Conservation (phyloP, 257 asterid species). For the Mentha longifolia region DNA sequence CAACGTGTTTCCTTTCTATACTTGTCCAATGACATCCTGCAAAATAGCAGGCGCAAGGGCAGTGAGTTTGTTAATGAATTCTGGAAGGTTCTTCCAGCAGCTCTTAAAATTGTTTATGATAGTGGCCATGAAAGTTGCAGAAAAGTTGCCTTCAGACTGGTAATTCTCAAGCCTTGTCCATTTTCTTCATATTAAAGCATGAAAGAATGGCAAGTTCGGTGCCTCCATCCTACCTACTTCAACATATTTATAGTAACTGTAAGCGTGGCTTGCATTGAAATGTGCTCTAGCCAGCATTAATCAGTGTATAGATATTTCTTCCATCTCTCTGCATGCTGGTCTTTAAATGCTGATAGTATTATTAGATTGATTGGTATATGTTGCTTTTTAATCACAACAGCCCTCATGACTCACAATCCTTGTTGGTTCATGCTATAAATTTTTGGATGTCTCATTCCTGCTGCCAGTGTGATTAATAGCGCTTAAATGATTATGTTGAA, state of each 20-base stretch:
- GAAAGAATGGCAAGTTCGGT: conserved; percentile 19
- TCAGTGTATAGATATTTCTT: background rate
- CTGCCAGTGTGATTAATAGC: background rate
- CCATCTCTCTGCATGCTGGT: conserved; percentile 6
- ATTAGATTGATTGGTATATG: background rate
- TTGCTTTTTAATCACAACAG: background rate
- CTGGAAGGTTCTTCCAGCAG: conserved; percentile 91
- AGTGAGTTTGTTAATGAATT: conserved; percentile 94
- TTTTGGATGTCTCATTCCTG: conserved; percentile 12
- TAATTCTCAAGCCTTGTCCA: conserved; percentile 37
- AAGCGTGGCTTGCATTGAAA: conserved; percentile 21
- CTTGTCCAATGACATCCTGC: conserved; percentile 91
- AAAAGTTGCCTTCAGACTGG: conserved; percentile 92
- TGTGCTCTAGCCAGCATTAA: conserved; percentile 4
- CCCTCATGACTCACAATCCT: conserved; percentile 4
- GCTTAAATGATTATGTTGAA: conserved; percentile 9
- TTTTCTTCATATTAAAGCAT: conserved; percentile 17
- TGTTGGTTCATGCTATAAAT: background rate
- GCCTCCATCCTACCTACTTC: conserved; percentile 1
- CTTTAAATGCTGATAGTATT: conserved; percentile 1
- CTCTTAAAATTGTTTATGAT: conserved; percentile 68
- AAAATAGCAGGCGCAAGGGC: conserved; percentile 96
- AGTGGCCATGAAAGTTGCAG: conserved; percentile 66
- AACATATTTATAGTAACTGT: conserved; percentile 8
- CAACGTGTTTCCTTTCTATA: conserved; percentile 82